Base-by-base conservation (phyloP, 306 rosid genomes). In the Prunus salicina region DNA sequence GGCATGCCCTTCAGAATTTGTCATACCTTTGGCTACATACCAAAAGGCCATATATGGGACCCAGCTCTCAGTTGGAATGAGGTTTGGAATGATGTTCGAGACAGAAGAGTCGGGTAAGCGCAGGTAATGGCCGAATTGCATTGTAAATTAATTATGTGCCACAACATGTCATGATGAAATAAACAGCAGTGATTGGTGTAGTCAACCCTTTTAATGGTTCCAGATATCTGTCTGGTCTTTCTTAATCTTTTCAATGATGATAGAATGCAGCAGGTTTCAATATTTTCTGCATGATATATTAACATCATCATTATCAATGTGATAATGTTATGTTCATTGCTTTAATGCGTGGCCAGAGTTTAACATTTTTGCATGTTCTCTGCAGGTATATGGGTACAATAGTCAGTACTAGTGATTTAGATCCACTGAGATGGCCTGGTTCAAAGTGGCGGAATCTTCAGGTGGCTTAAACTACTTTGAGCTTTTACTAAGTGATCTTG, bases 11-110 rank as follows among this genome's bases (percentile, higher is more conserved):
- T 93, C 99, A 79, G 97, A 96, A 46, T 96, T 96, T 83, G 98
- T 96, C 62, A 88, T 96, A 81, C 97, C 97, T 15, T 81, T 96
- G 76, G 80, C 89, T 28, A 89, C 86, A 79, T 92, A 83, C 84
- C 84, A 95, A 80, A 92, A 91, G 82, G 80, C 97, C 76, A 89
- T 89, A 24, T 96, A 81, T 77, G 98, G 93, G 28, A 92, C 91
- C 12, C 99, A 91, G 38, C 85, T 91, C 46, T 92, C 99, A 6
- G 93, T 82, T 71, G 99, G 99, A 71, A 96, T 96, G 98, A 96
- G 99, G 84, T 96, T 92, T 67, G 99, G 99, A 66, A 96, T 96
- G 99, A 93, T 96, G 99, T 96, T 96, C 83, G 99, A 96, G 89
- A 96, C 99, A 12, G 99, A 96, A 76, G 99, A 96, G 82, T 96